Evolutionary conservation across 495 filamentous ascomycete genomes (phyloP), one percentile per base, ranked within the genome.

Genomic region (Alectoria sarmentosa): DNA sequence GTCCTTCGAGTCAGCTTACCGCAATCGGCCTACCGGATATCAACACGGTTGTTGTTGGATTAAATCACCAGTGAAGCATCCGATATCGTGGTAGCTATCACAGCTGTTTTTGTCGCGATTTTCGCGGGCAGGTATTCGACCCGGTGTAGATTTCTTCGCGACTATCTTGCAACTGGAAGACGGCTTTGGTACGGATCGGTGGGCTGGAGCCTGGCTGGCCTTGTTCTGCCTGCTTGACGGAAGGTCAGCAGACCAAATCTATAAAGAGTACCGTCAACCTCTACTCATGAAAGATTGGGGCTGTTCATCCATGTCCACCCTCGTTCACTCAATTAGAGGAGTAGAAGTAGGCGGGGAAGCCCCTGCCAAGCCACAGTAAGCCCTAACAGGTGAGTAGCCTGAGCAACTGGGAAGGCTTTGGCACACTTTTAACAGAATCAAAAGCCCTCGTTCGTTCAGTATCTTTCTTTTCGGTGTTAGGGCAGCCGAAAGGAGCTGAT

Each of bases 11-110:
- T 21, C 17, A 37, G 30, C 44, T 42, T 49, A 62, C 19, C 32
- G 36, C 21, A 62, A 36, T 62, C 26, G 26, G 17, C 36, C 23
- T 32, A 9, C 19, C 44, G 17, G 17, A 54, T 3, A 9, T n/a
- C 17, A 15, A 36, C 14, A 49, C 42, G 3, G n/a, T 66, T 66
- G 23, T 66, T 61, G 19, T 66, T 66, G 2, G 30, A 52, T n/a
- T 61, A 66, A 15, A 66, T 55, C 9, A 42, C 14, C 3, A 23
- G 28, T 2, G 23, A 61, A 52, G 58, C 30, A 38, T 61, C 30
- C 13, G 11, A 34, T 17, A 60, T 38, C 14, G 56, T 60, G 4
- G 42, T 61, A 14, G 28, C 32, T 23, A 46, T 66, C 14, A 66
- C 30, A 42, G 36, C 23, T 23, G 39, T 48, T 19, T 60, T 49